Conservation (phyloP, 768 basidiomycete genomes). For the Holtermannia corniformis region DNA sequence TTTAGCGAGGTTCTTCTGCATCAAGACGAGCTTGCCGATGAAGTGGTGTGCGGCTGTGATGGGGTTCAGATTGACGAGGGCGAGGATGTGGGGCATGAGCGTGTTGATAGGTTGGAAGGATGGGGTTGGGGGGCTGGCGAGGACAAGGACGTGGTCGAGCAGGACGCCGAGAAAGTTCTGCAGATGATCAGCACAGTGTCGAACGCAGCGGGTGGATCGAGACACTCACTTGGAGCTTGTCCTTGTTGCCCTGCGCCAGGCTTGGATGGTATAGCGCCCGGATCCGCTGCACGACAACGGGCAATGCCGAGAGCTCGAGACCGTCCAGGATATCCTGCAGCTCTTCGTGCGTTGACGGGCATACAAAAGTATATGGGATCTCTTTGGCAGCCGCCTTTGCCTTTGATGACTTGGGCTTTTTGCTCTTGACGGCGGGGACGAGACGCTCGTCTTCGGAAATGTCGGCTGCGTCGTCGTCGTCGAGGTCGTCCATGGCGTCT, state of each 20-base stretch:
- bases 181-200: background rate
- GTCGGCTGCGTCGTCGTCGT: conserved; percentile 29
- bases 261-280: conserved; percentile 85
- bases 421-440: conserved; percentile 14
- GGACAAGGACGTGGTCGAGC: conserved; percentile 76
- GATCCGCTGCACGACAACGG: conserved; percentile 78
- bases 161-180: conserved; percentile 68
- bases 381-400: conserved; percentile 46
- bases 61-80: conserved; percentile 72
- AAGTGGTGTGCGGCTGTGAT: conserved; percentile 68
- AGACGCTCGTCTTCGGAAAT: conserved; percentile 33
- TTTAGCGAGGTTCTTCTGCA: conserved; percentile 86
- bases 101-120: conserved; percentile 54
- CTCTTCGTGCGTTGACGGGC: conserved; percentile 76
- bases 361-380: conserved; percentile 86
- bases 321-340: conserved; percentile 72
- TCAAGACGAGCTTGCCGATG: conserved; percentile 68
- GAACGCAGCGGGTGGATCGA: background rate
- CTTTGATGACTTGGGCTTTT: conserved; percentile 14
- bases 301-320: conserved; percentile 61
- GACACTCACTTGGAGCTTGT: conserved; percentile 68
- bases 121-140: conserved; percentile 57
- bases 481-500: conserved; percentile 43
- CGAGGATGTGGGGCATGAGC: conserved; percentile 66
- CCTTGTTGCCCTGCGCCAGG: conserved; percentile 81